Evolutionary conservation across 495 filamentous ascomycete genomes (phyloP).

Genomic region (Penicillium taxi): DNA sequence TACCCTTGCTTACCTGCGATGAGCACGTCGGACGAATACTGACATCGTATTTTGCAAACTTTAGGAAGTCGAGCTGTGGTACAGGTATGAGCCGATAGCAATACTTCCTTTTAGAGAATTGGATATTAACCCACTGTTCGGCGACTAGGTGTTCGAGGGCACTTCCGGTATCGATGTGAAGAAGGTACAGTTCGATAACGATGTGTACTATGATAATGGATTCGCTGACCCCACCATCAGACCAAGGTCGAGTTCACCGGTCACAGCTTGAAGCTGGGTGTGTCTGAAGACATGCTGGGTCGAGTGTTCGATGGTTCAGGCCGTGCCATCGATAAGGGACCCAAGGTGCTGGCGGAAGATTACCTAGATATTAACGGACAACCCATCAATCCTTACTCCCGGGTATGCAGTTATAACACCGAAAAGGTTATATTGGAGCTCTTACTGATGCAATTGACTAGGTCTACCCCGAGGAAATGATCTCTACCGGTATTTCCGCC

Average conservation of each 20-base stretch:
- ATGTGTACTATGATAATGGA: background rate
- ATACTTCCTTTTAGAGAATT: constrained; percentile 8
- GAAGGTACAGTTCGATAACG: constrained; percentile 51
- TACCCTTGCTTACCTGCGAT: background rate
- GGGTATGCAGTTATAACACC: constrained; percentile 48
- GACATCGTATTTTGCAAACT: constrained; percentile 9
- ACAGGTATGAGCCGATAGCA: constrained; percentile 48
- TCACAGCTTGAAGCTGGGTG: constrained; percentile 93
- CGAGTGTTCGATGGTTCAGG: constrained; percentile 98
- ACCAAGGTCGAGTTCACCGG: constrained; percentile 97
- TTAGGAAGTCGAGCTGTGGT: constrained; percentile 86
- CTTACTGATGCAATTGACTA: constrained; percentile 27
- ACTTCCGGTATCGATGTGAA: constrained; percentile 97
- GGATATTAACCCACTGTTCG: constrained; percentile 17
- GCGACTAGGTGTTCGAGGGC: constrained; percentile 91
- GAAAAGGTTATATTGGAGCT: background rate
- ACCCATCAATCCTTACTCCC: constrained; percentile 96
- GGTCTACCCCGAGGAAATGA: constrained; percentile 99
- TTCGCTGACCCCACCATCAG: constrained; percentile 36
- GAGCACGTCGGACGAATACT: background rate
- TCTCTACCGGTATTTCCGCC: constrained; percentile 97
- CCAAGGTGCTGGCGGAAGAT: constrained; percentile 95
- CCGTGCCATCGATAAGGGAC: constrained; percentile 95
- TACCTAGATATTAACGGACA: constrained; percentile 98
- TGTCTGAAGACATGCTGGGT: constrained; percentile 98